A percentile compares a stretch with the other conserved stretches of the same genome.
These are phyloP conservation scores for Tetradesmus obliquus DNA, from an alignment of 139 green algal species.

Conservation along the genomic window DNA sequence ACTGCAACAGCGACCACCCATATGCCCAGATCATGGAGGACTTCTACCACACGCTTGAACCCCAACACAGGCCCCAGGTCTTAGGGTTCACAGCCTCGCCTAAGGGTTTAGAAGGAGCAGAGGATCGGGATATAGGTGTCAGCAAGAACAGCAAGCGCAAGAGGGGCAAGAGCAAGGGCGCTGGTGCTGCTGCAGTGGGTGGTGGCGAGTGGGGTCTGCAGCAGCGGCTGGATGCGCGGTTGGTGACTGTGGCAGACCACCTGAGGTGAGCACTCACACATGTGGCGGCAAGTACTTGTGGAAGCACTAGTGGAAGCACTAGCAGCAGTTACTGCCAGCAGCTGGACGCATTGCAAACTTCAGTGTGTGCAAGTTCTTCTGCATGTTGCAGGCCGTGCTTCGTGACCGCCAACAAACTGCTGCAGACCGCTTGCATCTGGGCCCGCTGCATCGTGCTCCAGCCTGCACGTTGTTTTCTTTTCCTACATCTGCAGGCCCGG, in stretches of 20 bases:
- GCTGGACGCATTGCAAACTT: too few relatives aligned
- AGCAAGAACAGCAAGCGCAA: not conserved
- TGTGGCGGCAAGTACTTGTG: too few relatives aligned
- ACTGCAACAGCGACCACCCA: slow-evolving; percentile 28
- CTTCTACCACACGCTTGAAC: slow-evolving; percentile 15
- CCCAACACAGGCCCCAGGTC: slow-evolving; percentile 26
- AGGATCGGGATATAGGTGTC: not conserved
- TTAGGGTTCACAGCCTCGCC: slow-evolving; percentile 42
- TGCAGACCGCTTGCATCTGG: too few relatives aligned
- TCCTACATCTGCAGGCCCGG: not conserved
- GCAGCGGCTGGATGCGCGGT: slow-evolving; percentile 20
- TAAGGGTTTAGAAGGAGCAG: not conserved
- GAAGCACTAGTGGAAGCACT: too few relatives aligned
- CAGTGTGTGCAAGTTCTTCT: too few relatives aligned
- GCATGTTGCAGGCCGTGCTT: too few relatives aligned
- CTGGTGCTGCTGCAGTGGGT: not conserved
- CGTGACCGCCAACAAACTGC: too few relatives aligned
- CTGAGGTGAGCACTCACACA: not conserved
- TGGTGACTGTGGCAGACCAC: slow-evolving; percentile 20
- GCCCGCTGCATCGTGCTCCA: too few relatives aligned
- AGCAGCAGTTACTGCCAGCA: too few relatives aligned
- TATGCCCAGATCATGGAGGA: slow-evolving; percentile 50
- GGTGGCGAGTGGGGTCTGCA: not conserved
- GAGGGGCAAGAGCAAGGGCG: not conserved
- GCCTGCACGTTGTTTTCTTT: too few relatives aligned